Evolutionary conservation across 768 basidiomycete species (phyloP).

Genomic region (Xerocomus brunneocitrinus): DNA sequence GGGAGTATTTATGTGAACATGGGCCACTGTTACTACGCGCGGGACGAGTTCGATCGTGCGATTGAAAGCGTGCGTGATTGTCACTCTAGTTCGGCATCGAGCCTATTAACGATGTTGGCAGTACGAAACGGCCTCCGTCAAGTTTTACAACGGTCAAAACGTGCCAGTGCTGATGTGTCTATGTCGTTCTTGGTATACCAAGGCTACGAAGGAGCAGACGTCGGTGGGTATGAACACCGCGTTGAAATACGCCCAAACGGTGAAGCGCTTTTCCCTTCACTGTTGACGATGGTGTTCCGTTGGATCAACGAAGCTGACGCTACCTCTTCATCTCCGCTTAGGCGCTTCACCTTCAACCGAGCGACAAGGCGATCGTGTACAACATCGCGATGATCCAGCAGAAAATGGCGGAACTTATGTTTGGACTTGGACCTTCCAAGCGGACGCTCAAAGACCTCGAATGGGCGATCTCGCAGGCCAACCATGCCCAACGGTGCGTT

Average conservation of each 20-base stretch:
- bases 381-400: conserved; percentile 99
- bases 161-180: conserved; percentile 77
- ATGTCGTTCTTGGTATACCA: conserved; percentile 91
- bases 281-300: neutral
- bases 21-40: conserved; percentile 89
- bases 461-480: conserved; percentile 72
- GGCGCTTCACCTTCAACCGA: conserved; percentile 82
- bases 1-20: conserved; percentile 94
- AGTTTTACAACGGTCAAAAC: conserved; percentile 72
- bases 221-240: conserved; percentile 81
- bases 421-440: conserved; percentile 66
- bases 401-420: conserved; percentile 88
- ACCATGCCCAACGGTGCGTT: conserved; percentile 79
- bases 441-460: conserved; percentile 79
- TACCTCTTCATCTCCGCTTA: conserved; percentile 26
- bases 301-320: neutral
- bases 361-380: conserved; percentile 86
- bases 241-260: conserved; percentile 76
- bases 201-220: conserved; percentile 86
- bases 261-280: conserved; percentile 27
- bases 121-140: conserved; percentile 89
- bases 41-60: conserved; percentile 93
- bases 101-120: conserved; percentile 26
- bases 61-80: conserved; percentile 78
- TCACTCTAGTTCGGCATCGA: neutral